Percentiles rank a stretch among this genome's conserved stretches.
Conservation (phyloP, 441 rosid genomes). For the Brassica hybrid region DNA sequence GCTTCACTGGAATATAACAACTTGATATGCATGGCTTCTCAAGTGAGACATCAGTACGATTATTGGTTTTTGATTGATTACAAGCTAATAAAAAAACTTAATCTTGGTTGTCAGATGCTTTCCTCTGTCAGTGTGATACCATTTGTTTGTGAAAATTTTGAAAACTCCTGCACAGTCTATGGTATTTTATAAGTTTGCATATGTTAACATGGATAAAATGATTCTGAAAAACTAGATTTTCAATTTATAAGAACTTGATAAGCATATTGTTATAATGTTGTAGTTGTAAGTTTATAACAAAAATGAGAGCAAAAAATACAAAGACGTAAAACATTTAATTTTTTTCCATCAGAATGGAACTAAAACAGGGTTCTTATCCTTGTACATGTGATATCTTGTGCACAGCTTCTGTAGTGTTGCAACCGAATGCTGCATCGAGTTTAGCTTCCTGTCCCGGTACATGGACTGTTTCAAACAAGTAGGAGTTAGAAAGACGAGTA, state of each 20-base stretch:
- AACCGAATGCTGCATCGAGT: constrained; percentile 85
- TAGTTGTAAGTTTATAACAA: too few relatives aligned
- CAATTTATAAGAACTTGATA: too few relatives aligned
- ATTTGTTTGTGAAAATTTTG: constrained; percentile 5
- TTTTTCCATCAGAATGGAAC: too few relatives aligned
- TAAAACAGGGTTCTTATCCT: constrained; percentile 68
- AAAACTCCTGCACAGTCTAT: not conserved
- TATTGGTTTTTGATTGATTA: constrained; percentile 15
- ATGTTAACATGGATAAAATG: not conserved
- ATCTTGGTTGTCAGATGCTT: not conserved
- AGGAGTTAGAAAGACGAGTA: not conserved
- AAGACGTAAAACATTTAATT: too few relatives aligned
- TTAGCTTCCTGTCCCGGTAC: constrained; percentile 88
- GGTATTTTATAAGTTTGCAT: too few relatives aligned
- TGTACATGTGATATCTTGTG: constrained; percentile 59
- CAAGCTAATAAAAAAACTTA: not conserved
- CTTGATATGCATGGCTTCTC: not conserved
- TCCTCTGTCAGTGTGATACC: not conserved
- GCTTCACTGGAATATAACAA: constrained; percentile 65
- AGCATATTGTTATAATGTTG: constrained; percentile 13
- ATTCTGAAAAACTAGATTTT: too few relatives aligned
- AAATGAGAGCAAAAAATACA: constrained; percentile 26
- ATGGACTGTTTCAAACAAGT: too few relatives aligned
- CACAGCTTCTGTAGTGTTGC: constrained; percentile 76
- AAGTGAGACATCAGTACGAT: not conserved